Evolutionary conservation across 257 asterid species (phyloP), one percentile per base, ranked within the genome.

Genomic region (Solanum megistacrolobum): DNA sequence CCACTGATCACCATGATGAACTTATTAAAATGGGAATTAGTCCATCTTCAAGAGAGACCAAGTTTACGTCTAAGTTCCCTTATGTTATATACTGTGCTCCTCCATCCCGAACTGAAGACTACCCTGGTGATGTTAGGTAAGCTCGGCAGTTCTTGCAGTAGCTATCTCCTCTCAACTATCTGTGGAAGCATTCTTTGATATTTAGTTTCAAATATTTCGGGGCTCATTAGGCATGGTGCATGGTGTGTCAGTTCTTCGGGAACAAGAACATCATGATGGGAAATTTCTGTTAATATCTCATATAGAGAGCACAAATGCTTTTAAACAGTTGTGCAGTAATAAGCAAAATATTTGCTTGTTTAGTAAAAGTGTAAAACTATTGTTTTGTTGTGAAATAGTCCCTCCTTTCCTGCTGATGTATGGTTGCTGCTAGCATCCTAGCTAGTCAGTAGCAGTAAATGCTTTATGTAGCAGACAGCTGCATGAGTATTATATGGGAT

Each of bases 71-170:
- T 29, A 95, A 95, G 93, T 95, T 95, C 88, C 98, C 99, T 52
- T 95, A 92, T 88, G 97, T 97, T 88, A 94, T 97, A 72, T 97
- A 95, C 91, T 96, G 99, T 90, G 99, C 98, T 87, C 99, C 99
- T 90, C 98, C 99, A 46, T 94, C 90, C 16, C 89, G 93, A 81
- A 92, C 88, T 88, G 55, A 90, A 41, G 99, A 97, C 90, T 97
- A 97, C 90, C 93, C 96, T 48, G 96, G 94, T 90, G 99, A 97
- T 91, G 94, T 97, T 82, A 92, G 96, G 99, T 96, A 92, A 84
- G 87, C 60, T 66, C 20, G 85, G 9, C 41, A 81, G 85, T 81
- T 81, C 85, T 27, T 81, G 41, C 41, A 81, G 60, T n/a, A 81
- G 75, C 76, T 25, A 79, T 27, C 65, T 43, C 25, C 25, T 41